Base-by-base conservation (phyloP, 2,329 filamentous ascomycete species). In the Orbilia quercus region DNA sequence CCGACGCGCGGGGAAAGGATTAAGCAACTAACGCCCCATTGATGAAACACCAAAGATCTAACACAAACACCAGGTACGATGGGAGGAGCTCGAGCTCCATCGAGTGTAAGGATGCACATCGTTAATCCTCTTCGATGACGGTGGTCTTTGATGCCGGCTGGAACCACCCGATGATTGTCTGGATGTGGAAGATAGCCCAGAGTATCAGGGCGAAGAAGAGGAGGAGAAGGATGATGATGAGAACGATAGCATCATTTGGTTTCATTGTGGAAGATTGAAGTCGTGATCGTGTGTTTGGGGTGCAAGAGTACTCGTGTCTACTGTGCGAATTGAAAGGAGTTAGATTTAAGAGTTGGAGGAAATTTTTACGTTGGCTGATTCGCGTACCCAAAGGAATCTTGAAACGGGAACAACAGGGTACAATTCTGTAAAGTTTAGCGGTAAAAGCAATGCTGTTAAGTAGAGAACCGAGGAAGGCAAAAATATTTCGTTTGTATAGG, bases 171-270 rank as follows among this genome's bases (percentile, higher is more conserved):
- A 73, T 45, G 31, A 73, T 66, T 2, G 60, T 66, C 31, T 73
- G 69, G 18, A 66, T 66, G 31, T 73, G 25, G 60, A 74, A 69
- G 48, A 74, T 74, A 11, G 57, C 57, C 70, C 70, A 74, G 2
- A 74, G 50, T 23, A 74, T 74, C 7, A 63, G 16, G 11, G 70
- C 70, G 34, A 74, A 69, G 57, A 74, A 69, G 18, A 74, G 62
- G 14, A 74, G 70, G 22, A 74, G 63, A 16, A 74, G 63, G 23
- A 74, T 74, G 36, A 74, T 74, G 51, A 74, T 74, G 57, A 74
- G 70, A 16, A 74, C 70, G 63, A 74, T 74, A 1, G 63, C 70
- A 64, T 74, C 70, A 62, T 74, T 74, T 7, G 70, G 62, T 50
- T 74, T 74, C 70, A 74, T 74, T 38, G 51, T 69, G 51, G 28